A percentile compares a stretch with the other conserved stretches of the same genome.
phyloP scores from a whole-genome alignment of 2,329 filamentous ascomycete species.

The Escovopsis weberi region DNA sequence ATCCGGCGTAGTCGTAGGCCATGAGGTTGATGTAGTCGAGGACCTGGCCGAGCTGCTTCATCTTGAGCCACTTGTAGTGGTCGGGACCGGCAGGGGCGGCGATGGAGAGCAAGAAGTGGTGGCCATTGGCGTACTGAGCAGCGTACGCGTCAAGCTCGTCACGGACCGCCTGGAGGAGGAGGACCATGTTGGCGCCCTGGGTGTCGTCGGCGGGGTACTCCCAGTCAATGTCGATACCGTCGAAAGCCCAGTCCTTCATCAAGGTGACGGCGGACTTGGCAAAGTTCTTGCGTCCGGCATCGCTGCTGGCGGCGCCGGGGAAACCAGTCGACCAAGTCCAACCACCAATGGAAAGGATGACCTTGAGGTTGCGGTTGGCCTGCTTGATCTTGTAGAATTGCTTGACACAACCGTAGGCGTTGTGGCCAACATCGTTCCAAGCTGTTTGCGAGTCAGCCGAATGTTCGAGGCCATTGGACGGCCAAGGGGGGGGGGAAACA shows the following conservation, averaged over 20 bases:
- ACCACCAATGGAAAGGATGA: slow-evolving; percentile 68
- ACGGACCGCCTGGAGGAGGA: slow-evolving; percentile 29
- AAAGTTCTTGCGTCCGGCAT: slow-evolving; percentile 47
- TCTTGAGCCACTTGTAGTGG: slow-evolving; percentile 34
- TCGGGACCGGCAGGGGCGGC: slow-evolving; percentile 34
- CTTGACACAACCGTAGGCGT: slow-evolving; percentile 70
- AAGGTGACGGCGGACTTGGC: slow-evolving; percentile 53
- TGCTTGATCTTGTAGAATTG: slow-evolving; percentile 69
- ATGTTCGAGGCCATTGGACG: neutral
- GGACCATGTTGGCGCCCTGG: slow-evolving; percentile 29
- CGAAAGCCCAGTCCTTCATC: slow-evolving; percentile 57
- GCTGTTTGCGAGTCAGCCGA: slow-evolving; percentile 13
- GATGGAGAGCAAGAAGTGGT: slow-evolving; percentile 40
- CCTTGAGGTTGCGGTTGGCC: slow-evolving; percentile 60
- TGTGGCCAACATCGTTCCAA: slow-evolving; percentile 50
- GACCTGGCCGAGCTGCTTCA: slow-evolving; percentile 30
- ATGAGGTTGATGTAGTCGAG: slow-evolving; percentile 52
- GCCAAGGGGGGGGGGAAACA: neutral
- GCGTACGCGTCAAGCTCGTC: slow-evolving; percentile 34
- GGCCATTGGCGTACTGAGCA: slow-evolving; percentile 25
- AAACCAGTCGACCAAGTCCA: slow-evolving; percentile 77
- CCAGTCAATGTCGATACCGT: slow-evolving; percentile 31
- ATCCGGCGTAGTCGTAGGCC: slow-evolving; percentile 66
- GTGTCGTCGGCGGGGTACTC: slow-evolving; percentile 23
- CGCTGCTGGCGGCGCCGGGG: slow-evolving; percentile 48